Evolutionary conservation across 2,329 filamentous ascomycete species (phyloP).

Genomic region (Cladophialophora carrionii): DNA sequence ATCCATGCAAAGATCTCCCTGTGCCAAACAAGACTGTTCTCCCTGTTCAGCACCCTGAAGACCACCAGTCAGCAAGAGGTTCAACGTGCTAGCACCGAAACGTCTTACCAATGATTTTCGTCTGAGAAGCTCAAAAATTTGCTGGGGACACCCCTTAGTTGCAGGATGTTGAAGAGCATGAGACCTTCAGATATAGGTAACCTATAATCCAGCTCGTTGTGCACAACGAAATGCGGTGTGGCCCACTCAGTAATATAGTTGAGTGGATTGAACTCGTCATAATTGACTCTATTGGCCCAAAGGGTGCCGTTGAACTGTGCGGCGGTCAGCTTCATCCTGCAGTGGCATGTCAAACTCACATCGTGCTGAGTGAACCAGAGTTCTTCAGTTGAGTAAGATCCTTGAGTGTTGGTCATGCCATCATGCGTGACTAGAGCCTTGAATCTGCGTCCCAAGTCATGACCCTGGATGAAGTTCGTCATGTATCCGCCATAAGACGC

Average conservation of each 20-base stretch:
- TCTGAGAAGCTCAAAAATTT: constrained; percentile 78
- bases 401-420: constrained; percentile 70
- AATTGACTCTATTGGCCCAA: constrained; percentile 62
- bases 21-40: constrained; percentile 90
- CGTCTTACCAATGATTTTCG: constrained; percentile 62
- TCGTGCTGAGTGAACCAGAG: constrained; percentile 58
- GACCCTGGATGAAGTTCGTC: constrained; percentile 84
- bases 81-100: neutral
- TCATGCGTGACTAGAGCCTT: constrained; percentile 88
- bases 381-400: constrained; percentile 56
- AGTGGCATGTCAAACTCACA: constrained; percentile 34
- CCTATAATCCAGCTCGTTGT: constrained; percentile 85
- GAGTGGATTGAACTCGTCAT: constrained; percentile 72
- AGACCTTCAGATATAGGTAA: constrained; percentile 79
- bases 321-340: constrained; percentile 17
- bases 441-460: constrained; percentile 79
- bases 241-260: constrained; percentile 68
- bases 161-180: constrained; percentile 78
- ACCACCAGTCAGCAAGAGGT: constrained; percentile 1
- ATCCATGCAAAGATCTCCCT: constrained; percentile 77
- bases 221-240: constrained; percentile 82
- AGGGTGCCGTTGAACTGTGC: constrained; percentile 52
- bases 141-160: constrained; percentile 72
- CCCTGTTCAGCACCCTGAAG: constrained; percentile 74
- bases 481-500: constrained; percentile 53